Conservation (phyloP, 1,139 yeast species). For the Saccharomycopsis crataegensis region DNA sequence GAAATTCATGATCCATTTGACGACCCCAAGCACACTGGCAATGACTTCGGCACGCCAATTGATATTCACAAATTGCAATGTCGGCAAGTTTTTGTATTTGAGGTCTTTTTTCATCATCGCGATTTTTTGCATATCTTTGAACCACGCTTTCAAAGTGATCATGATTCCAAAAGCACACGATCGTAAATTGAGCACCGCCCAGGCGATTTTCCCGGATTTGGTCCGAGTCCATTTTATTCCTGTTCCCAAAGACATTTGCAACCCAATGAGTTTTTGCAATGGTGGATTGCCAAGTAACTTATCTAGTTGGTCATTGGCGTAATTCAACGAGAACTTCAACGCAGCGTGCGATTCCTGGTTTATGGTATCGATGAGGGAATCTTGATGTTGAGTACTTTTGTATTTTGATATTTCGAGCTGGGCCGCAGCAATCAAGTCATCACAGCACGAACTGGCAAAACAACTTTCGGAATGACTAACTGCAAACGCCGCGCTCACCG, state of each 20-base stretch:
- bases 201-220: slow-evolving; percentile 52
- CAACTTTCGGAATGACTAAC: slow-evolving; percentile 61
- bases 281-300: slow-evolving; percentile 68
- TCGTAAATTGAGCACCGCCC: slow-evolving; percentile 62
- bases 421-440: slow-evolving; percentile 56
- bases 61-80: slow-evolving; percentile 46
- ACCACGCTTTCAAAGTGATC: slow-evolving; percentile 59
- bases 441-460: slow-evolving; percentile 54
- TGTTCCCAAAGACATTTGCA: slow-evolving; percentile 65
- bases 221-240: slow-evolving; percentile 38
- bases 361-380: slow-evolving; percentile 37
- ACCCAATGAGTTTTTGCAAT: slow-evolving; percentile 53
- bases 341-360: slow-evolving; percentile 63
- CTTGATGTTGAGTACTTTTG: slow-evolving; percentile 13
- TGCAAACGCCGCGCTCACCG: slow-evolving; percentile 55
- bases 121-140: slow-evolving; percentile 46
- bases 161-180: slow-evolving; percentile 69
- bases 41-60: slow-evolving; percentile 51
- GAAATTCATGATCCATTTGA: slow-evolving; percentile 75
- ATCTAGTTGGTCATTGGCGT: slow-evolving; percentile 59
- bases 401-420: slow-evolving; percentile 38
- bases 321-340: slow-evolving; percentile 60
- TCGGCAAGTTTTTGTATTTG: slow-evolving; percentile 25
- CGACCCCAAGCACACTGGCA: slow-evolving; percentile 57
- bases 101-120: slow-evolving; percentile 25